Conservation (phyloP, 2,329 filamentous ascomycete genomes). For the Emergomyces pasteurianus region DNA sequence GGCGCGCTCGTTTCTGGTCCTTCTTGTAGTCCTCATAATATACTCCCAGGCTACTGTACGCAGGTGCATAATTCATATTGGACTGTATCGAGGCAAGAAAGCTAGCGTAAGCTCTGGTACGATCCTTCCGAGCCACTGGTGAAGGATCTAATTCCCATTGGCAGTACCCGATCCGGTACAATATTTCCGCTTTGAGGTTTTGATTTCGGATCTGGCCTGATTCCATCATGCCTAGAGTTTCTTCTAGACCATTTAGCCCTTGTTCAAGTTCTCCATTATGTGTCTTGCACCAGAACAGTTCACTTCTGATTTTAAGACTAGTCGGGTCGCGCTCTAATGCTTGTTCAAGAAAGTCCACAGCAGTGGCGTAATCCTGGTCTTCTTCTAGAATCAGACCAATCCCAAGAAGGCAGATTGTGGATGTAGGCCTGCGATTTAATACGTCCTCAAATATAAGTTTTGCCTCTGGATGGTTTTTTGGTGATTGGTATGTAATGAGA, state of each 20-base stretch:
- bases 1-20: conserved; percentile 74
- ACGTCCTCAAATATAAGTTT: conserved; percentile 76
- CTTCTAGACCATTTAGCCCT: conserved; percentile 58
- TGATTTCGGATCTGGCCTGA: conserved; percentile 47
- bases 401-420: conserved; percentile 73
- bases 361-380: conserved; percentile 74
- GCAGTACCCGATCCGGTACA: conserved; percentile 79
- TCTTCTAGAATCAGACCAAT: conserved; percentile 88
- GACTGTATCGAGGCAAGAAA: conserved; percentile 77
- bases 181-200: conserved; percentile 70
- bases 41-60: conserved; percentile 80
- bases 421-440: conserved; percentile 60
- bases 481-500: conserved; percentile 79
- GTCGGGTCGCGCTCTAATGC: conserved; percentile 60
- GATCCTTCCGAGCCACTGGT: conserved; percentile 61
- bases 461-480: conserved; percentile 79
- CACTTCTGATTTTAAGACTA: conserved; percentile 70
- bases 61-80: conserved; percentile 75
- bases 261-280: conserved; percentile 61
- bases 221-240: conserved; percentile 54
- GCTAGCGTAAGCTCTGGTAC: conserved; percentile 68
- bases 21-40: conserved; percentile 87
- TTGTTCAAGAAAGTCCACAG: conserved; percentile 66
- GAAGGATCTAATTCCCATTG: conserved; percentile 75
- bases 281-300: conserved; percentile 86